Percentiles rank a stretch among this genome's conserved stretches.
Conservation (phyloP, 1,139 yeast genomes). For the Eremothecium cymbalariae region DNA sequence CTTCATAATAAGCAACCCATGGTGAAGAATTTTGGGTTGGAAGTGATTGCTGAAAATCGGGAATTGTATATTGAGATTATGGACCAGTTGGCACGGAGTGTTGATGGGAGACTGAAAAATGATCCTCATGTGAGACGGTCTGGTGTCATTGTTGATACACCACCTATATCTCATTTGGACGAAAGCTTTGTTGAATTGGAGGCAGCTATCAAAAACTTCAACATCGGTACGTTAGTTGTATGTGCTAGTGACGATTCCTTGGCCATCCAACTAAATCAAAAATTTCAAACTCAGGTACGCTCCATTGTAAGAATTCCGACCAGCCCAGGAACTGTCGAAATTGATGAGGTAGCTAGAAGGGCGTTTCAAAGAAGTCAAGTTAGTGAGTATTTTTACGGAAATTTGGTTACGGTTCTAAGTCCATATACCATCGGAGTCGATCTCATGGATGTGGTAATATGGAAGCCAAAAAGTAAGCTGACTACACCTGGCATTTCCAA, state of each 20-base stretch:
- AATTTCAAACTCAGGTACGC: constrained; percentile 15
- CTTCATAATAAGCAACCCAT: constrained; percentile 84
- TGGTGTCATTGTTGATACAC: constrained; percentile 79
- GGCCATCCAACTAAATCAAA: constrained; percentile 34
- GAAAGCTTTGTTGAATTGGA: constrained; percentile 33
- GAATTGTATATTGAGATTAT: constrained; percentile 52
- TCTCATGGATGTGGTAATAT: constrained; percentile 42
- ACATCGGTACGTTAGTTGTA: constrained; percentile 48
- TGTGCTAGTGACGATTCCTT: constrained; percentile 48
- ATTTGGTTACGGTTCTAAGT: constrained; percentile 52
- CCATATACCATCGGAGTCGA: constrained; percentile 63
- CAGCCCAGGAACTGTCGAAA: constrained; percentile 44
- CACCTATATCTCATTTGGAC: constrained; percentile 47
- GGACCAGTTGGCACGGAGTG: constrained; percentile 51
- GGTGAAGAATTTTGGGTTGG: constrained; percentile 73
- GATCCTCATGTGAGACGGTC: constrained; percentile 46
- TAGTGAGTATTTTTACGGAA: constrained; percentile 86
- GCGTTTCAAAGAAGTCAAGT: constrained; percentile 68
- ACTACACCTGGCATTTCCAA: constrained; percentile 10
- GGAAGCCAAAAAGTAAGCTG: constrained; percentile 35
- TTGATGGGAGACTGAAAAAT: constrained; percentile 47
- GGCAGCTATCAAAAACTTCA: constrained; percentile 23
- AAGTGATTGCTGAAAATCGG: constrained; percentile 48
- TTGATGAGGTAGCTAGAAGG: constrained; percentile 62
- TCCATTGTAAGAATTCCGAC: constrained; percentile 23